Base-by-base conservation (phyloP, 768 basidiomycete species). In the Mrakia blollopis region DNA sequence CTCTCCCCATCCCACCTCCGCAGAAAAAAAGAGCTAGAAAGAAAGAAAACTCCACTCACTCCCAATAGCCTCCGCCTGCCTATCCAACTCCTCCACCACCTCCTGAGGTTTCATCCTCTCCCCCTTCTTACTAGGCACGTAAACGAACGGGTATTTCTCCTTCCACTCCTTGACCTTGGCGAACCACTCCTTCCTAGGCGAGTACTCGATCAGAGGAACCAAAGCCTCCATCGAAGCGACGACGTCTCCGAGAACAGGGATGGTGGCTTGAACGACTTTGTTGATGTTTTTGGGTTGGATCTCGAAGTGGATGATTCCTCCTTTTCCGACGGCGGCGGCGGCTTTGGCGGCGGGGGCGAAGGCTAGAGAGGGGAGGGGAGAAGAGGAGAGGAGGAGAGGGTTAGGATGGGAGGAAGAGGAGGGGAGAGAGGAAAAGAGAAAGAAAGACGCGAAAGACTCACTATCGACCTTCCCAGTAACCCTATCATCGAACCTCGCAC, bases 301-400 rank as follows among this genome's bases (percentile, higher is more conserved):
- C 86, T 99, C 97, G 82, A 99, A 98, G 86, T 99, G 97, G 82
- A 99, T 97, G 86, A 99, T 95, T 47, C 97, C 97, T 16, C 97
- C 97, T 1, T 89, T 88, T 63, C 95, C 93, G 80, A 90, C 87
- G 0, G 87, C 85, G 2, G 95, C 94, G 9, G 97, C 97, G 9
- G 90, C 90, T 68, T 87, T 87, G 0, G 97, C 96, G 18, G 90
- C 92, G 39, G 97, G 97, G 0, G 95, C 97, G 81, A 98, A 99
- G 1, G 88, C 84, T 85, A 50, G 47, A 50, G 18, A 44, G 44
- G 44, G 14, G 44, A 44, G n/a, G 60, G 37, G 9, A 39, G 11
- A 54, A 77, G 6, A 54, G 70, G 23, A 67, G 39, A 78, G 44
- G 8, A 28, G 61, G 28, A 63, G 32, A 39, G 39, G 44, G 37